Evolutionary conservation across 805 yeast species (phyloP).

Genomic region (Candida suzukii): DNA sequence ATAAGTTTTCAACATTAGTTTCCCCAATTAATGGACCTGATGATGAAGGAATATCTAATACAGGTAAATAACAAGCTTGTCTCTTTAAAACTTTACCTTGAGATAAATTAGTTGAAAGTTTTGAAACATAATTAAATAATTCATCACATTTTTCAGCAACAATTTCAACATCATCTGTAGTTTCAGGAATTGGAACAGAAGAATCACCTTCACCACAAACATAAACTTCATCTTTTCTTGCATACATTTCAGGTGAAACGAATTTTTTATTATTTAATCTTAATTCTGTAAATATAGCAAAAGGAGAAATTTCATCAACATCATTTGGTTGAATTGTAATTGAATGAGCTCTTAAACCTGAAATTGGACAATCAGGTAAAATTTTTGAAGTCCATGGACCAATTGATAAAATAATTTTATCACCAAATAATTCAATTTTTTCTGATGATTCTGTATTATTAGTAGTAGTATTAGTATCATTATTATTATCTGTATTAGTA

Average conservation of each 20-base stretch:
- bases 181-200: conserved; percentile 83
- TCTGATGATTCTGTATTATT: conserved; percentile 5
- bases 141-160: conserved; percentile 84
- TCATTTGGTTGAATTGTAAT: conserved; percentile 80
- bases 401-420: conserved; percentile 75
- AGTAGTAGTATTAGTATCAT: too few relatives aligned
- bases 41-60: conserved; percentile 83
- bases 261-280: conserved; percentile 59
- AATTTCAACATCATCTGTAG: conserved; percentile 89
- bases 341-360: conserved; percentile 92
- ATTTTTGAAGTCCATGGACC: conserved; percentile 98
- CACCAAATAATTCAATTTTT: conserved; percentile 49
- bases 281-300: conserved; percentile 89
- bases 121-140: conserved; percentile 73
- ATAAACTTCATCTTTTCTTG: conserved; percentile 91
- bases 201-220: conserved; percentile 98
- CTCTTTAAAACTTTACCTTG: conserved; percentile 71
- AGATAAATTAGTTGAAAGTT: conserved; percentile 59
- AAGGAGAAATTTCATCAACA: conserved; percentile 72
- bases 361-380: conserved; percentile 87
- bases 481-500: conserved; percentile 20
- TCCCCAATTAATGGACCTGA: conserved; percentile 94
- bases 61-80: conserved; percentile 96
- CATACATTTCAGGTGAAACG: conserved; percentile 91
- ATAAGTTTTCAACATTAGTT: conserved; percentile 76